Evolutionary conservation across 2,329 filamentous ascomycete genomes (phyloP).

Genomic region (Plectosphaerella sp.): DNA sequence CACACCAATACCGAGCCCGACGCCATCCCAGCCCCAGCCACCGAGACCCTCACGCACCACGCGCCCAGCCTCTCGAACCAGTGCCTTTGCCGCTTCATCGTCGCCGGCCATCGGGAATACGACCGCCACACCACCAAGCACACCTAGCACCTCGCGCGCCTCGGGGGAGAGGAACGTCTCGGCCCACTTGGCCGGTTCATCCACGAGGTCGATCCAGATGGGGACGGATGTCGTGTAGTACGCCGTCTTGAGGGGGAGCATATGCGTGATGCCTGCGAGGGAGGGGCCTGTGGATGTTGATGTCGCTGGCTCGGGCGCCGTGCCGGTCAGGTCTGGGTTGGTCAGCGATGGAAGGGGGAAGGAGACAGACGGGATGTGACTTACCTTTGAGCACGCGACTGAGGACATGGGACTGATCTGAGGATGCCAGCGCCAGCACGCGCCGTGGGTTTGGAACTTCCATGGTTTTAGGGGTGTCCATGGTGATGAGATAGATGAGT

Average conservation of each 20-base stretch:
- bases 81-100: constrained; percentile 10
- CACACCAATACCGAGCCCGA: constrained; percentile 55
- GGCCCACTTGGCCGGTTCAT: constrained; percentile 49
- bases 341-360: neutral
- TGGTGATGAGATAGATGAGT: neutral
- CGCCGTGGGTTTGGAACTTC: constrained; percentile 49
- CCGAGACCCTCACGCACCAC: constrained; percentile 55
- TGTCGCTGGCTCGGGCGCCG: constrained; percentile 29
- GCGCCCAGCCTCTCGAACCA: constrained; percentile 49
- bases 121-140: constrained; percentile 56
- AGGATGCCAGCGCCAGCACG: constrained; percentile 53
- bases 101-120: constrained; percentile 36
- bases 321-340: constrained; percentile 48
- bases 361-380: constrained; percentile 4
- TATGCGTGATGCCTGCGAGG: constrained; percentile 57
- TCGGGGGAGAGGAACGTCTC: constrained; percentile 55
- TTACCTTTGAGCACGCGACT: constrained; percentile 50
- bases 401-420: constrained; percentile 40
- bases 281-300: constrained; percentile 20
- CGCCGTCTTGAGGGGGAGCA: constrained; percentile 47
- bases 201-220: constrained; percentile 63
- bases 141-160: constrained; percentile 57
- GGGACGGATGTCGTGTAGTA: constrained; percentile 60
- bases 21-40: constrained; percentile 61
- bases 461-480: constrained; percentile 13